These are phyloP conservation scores for Euphrasia confusa DNA, from an alignment of 257 asterid genomes.

Conservation along the genomic window DNA sequence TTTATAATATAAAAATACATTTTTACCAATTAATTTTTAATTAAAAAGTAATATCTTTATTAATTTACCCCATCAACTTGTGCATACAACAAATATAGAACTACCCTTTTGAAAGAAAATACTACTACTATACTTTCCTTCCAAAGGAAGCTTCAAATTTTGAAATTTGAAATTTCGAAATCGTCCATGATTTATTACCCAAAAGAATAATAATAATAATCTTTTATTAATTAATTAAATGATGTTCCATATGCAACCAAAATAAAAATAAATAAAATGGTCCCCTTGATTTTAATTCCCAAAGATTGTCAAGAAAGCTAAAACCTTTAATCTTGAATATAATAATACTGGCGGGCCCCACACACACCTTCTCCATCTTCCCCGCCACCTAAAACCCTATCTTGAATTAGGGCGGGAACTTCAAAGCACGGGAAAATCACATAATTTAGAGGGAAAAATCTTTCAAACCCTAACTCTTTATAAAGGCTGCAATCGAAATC, in stretches of 20 bases:
- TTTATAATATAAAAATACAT: no score
- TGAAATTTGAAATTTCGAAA: not conserved
- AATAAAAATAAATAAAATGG: slow-evolving; percentile 5
- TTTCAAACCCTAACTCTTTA: slow-evolving; percentile 26
- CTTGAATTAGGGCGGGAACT: slow-evolving; percentile 50
- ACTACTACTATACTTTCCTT: no score
- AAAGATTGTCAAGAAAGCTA: slow-evolving; percentile 29
- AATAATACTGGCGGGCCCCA: slow-evolving; percentile 28
- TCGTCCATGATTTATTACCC: not conserved
- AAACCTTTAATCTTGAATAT: not conserved
- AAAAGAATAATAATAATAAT: no score
- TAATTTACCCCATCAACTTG: no score
- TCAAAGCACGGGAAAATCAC: slow-evolving; percentile 24
- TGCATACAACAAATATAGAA: no score
- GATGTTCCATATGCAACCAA: no score
- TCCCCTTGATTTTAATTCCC: not conserved
- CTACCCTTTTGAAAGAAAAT: no score
- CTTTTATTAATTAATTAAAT: no score
- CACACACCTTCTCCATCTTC: slow-evolving; percentile 17
- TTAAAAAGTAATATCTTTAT: no score
- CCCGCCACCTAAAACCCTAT: slow-evolving; percentile 32
- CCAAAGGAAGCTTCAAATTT: not conserved
- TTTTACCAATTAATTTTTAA: no score
- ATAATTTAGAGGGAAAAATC: slow-evolving; percentile 38
- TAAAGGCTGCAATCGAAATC: not conserved